Evolutionary conservation across 2,329 filamentous ascomycete species (phyloP).

Genomic region (Sporothrix globosa): DNA sequence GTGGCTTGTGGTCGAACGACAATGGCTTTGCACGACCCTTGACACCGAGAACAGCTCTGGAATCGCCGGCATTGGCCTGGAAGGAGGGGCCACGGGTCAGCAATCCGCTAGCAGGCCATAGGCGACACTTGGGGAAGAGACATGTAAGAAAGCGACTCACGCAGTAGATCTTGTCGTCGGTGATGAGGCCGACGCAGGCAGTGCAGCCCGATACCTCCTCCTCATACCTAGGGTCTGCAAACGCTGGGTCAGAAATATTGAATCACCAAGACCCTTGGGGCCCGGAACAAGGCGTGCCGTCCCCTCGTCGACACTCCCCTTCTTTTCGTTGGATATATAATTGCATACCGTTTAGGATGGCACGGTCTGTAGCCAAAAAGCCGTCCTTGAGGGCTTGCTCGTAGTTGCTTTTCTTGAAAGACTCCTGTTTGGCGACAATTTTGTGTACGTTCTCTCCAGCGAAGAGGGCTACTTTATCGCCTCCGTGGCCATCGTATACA

Average conservation of each 20-base stretch:
- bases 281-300: not conserved
- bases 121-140: not conserved
- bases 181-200: constrained; percentile 86
- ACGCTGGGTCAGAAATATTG: constrained; percentile 30
- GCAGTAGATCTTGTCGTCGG: constrained; percentile 89
- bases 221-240: constrained; percentile 88
- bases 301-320: not conserved
- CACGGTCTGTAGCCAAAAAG: constrained; percentile 92
- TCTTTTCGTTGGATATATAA: not conserved
- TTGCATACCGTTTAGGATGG: constrained; percentile 84
- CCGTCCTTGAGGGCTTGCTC: constrained; percentile 97
- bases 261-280: not conserved
- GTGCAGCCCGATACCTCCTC: constrained; percentile 98
- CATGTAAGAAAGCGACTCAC: constrained; percentile 61
- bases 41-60: constrained; percentile 89
- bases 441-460: constrained; percentile 90
- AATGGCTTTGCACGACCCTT: constrained; percentile 97
- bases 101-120: not conserved
- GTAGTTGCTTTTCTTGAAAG: constrained; percentile 87
- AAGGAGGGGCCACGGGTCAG: not conserved
- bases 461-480: constrained; percentile 93
- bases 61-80: constrained; percentile 96
- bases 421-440: constrained; percentile 92
- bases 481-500: constrained; percentile 96
- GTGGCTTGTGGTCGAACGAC: constrained; percentile 99